Evolutionary conservation across 2,329 filamentous ascomycete genomes (phyloP).

Genomic region (Botrytis cinerea): DNA sequence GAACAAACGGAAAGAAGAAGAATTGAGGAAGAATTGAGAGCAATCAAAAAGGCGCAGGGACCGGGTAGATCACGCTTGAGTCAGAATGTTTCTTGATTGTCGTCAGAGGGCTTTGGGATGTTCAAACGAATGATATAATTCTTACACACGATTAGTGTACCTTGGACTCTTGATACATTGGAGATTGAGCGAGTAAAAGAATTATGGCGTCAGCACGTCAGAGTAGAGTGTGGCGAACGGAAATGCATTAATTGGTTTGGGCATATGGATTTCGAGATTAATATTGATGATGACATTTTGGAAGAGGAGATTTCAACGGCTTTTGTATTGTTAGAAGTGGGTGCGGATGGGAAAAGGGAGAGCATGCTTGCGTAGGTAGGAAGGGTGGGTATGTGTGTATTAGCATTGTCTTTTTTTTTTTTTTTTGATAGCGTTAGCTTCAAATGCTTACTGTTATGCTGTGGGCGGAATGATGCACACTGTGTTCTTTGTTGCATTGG

Average conservation of each 20-base stretch:
- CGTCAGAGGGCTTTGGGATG: background rate
- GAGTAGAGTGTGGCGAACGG: background rate
- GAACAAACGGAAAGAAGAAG: slow-evolving; percentile 72
- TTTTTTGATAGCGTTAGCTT: background rate
- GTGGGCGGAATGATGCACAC: background rate
- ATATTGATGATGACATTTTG: slow-evolving; percentile 4
- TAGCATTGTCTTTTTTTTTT: background rate
- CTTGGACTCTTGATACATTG: background rate
- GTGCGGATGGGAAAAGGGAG: background rate
- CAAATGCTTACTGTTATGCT: background rate
- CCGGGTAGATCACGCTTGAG: slow-evolving; percentile 43
- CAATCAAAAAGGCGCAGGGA: slow-evolving; percentile 43
- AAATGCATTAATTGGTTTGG: background rate
- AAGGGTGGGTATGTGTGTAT: background rate
- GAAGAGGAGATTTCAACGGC: background rate
- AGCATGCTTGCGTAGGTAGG: no score
- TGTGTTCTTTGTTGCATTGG: background rate
- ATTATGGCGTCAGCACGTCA: background rate
- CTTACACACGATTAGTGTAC: background rate
- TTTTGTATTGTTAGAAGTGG: background rate
- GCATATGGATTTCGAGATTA: background rate
- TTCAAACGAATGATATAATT: background rate
- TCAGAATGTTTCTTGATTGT: slow-evolving; percentile 31
- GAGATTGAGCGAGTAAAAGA: background rate
- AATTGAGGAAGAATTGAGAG: slow-evolving; percentile 64